These are phyloP conservation scores for Nicotiana benthamiana DNA, from an alignment of 257 asterid species.

Conservation along the genomic window DNA sequence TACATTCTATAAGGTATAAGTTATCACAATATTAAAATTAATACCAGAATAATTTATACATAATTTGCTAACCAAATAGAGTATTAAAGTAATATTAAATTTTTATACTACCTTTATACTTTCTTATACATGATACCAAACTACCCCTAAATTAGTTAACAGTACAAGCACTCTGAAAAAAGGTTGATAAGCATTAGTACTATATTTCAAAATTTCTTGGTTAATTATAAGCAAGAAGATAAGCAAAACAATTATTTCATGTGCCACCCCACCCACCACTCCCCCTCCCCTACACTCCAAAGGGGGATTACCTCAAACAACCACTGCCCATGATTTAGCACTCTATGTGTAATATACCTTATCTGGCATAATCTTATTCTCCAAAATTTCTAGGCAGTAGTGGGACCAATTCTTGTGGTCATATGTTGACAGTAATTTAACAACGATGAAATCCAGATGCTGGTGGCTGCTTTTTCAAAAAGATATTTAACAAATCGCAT, in stretches of 20 bases:
- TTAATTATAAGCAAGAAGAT: background rate
- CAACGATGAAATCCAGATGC: background rate
- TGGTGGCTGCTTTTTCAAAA: background rate
- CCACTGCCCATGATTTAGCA: background rate
- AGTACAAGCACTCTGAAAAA: background rate
- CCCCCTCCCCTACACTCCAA: background rate
- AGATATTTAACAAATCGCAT: background rate
- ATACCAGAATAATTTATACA: too few species aligned
- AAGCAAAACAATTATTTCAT: background rate
- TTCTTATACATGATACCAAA: too few species aligned
- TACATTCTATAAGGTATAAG: too few species aligned
- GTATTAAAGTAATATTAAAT: too few species aligned
- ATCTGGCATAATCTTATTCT: background rate
- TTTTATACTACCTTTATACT: too few species aligned
- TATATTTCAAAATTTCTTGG: background rate
- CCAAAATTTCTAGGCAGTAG: background rate
- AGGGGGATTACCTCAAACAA: background rate
- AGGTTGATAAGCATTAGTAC: background rate
- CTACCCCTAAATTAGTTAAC: background rate
- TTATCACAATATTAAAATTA: too few species aligned
- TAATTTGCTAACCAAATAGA: too few species aligned
- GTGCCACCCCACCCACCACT: background rate
- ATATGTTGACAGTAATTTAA: background rate
- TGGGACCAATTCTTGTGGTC: background rate
- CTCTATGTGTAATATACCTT: background rate